phyloP scores from a whole-genome alignment of 345 rosid genomes.

The Moricandia arvensis region DNA sequence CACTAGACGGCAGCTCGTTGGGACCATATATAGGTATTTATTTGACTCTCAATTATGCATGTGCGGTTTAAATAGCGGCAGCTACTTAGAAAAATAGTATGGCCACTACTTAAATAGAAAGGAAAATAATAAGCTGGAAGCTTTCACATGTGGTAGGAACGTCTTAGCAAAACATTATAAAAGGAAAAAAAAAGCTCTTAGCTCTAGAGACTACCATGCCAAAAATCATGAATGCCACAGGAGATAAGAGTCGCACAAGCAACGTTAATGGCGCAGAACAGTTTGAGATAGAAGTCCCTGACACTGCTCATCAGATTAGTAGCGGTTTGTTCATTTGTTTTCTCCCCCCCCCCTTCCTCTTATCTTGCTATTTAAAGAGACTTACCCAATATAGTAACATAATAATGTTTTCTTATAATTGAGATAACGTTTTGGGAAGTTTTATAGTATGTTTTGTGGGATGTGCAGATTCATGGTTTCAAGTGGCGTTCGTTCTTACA shows the following conservation, averaged over 20 bases:
- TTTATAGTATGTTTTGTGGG: constrained; percentile 14
- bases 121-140: background rate
- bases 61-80: background rate
- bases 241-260: background rate
- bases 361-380: background rate
- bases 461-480: constrained; percentile 84
- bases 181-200: background rate
- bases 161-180: background rate
- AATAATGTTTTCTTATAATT: background rate
- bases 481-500: constrained; percentile 75
- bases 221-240: background rate
- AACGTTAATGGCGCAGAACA: background rate
- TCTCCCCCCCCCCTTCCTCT: background rate
- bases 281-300: background rate
- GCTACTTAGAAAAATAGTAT: background rate
- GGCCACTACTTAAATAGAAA: background rate
- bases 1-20: background rate
- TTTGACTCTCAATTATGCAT: background rate
- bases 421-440: background rate
- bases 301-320: background rate
- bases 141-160: background rate
- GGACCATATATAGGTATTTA: background rate
- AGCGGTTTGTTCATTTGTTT: background rate
- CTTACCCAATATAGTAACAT: background rate
- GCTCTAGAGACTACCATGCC: background rate